Evolutionary conservation across 768 basidiomycete species (phyloP).

Genomic region (Rhizopogon salebrosus): DNA sequence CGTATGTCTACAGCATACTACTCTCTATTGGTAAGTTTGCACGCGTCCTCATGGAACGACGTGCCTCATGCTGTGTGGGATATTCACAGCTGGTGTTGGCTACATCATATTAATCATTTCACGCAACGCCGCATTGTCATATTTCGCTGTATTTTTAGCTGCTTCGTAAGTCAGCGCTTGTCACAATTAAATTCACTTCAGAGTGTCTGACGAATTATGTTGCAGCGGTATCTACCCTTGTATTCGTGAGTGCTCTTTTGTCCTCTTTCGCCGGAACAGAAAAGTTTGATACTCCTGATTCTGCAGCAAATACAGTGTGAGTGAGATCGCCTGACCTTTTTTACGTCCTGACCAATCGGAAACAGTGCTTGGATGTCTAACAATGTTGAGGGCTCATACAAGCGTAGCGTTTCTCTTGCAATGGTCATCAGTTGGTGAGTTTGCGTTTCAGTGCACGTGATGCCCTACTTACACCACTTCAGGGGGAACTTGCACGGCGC

Average conservation of each 20-base stretch:
- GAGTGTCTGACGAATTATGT: background rate
- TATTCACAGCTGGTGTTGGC: conserved; percentile 50
- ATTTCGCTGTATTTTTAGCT: conserved; percentile 68
- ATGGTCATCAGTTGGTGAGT: conserved; percentile 64
- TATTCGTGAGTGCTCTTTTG: conserved; percentile 44
- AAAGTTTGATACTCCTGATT: background rate
- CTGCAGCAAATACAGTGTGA: conserved; percentile 56
- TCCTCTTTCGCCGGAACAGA: background rate
- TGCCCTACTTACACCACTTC: background rate
- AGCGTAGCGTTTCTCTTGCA: conserved; percentile 64
- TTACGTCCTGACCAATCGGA: conserved; percentile 2
- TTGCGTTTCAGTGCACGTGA: background rate
- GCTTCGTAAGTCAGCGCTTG: conserved; percentile 42
- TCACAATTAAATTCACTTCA: too few relatives aligned
- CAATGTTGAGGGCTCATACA: conserved; percentile 73
- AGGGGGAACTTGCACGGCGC: conserved; percentile 74
- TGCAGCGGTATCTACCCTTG: conserved; percentile 68
- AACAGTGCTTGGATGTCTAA: conserved; percentile 54
- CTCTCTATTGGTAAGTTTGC: conserved; percentile 20
- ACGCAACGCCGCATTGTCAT: conserved; percentile 57
- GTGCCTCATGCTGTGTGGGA: conserved; percentile 6
- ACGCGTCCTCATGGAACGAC: background rate
- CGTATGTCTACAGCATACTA: conserved; percentile 14
- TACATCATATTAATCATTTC: conserved; percentile 70
- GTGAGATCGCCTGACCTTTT: conserved; percentile 7